These are phyloP conservation scores for Lagenidium giganteum DNA, from an alignment of 352 stramenopile species.

Conservation along the genomic window DNA sequence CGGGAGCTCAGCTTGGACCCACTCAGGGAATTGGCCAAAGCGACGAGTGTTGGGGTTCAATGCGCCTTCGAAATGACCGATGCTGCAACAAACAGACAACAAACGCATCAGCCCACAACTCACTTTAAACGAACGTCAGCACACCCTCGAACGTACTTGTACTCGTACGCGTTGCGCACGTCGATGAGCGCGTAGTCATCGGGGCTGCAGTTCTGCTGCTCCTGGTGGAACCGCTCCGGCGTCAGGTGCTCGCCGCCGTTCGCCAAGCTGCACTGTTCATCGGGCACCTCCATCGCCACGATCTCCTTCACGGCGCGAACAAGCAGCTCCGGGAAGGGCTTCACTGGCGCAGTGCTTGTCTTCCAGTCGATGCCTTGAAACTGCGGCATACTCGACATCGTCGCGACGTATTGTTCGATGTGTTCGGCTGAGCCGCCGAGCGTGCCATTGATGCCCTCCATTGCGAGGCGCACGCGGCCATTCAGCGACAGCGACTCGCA, in stretches of 20 bases:
- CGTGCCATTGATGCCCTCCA: slow-evolving; percentile 87
- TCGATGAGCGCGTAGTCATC: slow-evolving; percentile 54
- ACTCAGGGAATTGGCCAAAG: slow-evolving; percentile 77
- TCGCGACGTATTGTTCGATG: slow-evolving; percentile 61
- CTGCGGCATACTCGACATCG: slow-evolving; percentile 31
- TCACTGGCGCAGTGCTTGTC: slow-evolving; percentile 36
- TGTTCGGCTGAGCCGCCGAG: slow-evolving; percentile 33
- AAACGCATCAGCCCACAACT: not conserved
- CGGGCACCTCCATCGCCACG: slow-evolving; percentile 66
- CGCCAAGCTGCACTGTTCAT: slow-evolving; percentile 37
- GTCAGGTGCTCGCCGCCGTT: slow-evolving; percentile 48
- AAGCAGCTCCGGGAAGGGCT: slow-evolving; percentile 62
- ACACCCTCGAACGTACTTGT: slow-evolving; percentile 26
- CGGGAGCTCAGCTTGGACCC: slow-evolving; percentile 47
- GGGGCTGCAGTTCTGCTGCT: slow-evolving; percentile 16
- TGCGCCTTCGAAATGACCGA: slow-evolving; percentile 69
- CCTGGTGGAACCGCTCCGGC: slow-evolving; percentile 55
- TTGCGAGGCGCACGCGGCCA: slow-evolving; percentile 69
- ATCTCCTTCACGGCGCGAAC: slow-evolving; percentile 69
- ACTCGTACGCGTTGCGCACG: slow-evolving; percentile 82
- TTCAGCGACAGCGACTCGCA: slow-evolving; percentile 48
- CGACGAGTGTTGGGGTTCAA: slow-evolving; percentile 78
- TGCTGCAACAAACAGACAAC: slow-evolving; percentile 10
- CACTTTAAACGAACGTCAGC: not conserved
- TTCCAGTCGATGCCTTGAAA: slow-evolving; percentile 81